phyloP scores from a whole-genome alignment of 345 rosid species.

The Salix suchowensis region DNA sequence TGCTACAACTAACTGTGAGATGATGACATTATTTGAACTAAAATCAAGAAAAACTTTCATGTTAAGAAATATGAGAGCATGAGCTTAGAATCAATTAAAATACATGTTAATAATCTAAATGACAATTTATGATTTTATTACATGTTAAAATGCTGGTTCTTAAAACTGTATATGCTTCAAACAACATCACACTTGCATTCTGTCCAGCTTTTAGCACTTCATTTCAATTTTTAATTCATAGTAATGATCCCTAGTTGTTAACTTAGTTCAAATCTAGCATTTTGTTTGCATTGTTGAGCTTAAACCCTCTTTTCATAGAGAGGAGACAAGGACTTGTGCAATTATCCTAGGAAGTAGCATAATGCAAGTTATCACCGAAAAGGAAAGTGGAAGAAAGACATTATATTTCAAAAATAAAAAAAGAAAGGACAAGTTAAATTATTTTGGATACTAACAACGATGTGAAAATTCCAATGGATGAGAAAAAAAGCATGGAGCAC shows the following conservation, averaged over 20 bases:
- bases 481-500: background rate
- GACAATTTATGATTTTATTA: background rate
- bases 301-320: no score
- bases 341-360: background rate
- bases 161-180: background rate
- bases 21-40: background rate
- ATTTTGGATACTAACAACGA: background rate
- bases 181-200: background rate
- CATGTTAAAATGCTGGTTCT: background rate
- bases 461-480: background rate
- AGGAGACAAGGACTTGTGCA: background rate
- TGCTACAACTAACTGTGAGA: background rate
- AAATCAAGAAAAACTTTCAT: background rate
- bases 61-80: background rate
- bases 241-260: background rate
- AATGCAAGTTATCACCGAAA: background rate
- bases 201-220: background rate
- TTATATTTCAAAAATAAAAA: background rate
- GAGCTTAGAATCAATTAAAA: background rate
- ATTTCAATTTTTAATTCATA: background rate
- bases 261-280: background rate
- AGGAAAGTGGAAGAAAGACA: background rate
- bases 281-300: background rate
- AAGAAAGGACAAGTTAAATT: background rate
- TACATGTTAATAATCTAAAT: background rate